phyloP scores from a whole-genome alignment of 164 flowering plant species.

The Buxus sempervirens region DNA sequence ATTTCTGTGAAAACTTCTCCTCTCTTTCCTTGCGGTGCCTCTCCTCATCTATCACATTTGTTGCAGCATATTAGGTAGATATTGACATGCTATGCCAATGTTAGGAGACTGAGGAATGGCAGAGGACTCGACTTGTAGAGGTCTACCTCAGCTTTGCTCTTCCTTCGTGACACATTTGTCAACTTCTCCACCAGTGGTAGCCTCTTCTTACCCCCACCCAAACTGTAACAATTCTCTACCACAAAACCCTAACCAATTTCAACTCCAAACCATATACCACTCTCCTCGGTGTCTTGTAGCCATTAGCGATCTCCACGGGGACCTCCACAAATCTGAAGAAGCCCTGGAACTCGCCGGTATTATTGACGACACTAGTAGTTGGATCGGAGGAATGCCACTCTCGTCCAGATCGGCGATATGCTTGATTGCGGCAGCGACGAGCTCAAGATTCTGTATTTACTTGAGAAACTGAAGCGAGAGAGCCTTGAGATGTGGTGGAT shows the following conservation, averaged over 20 bases:
- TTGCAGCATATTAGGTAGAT: too few species aligned
- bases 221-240: too few species aligned
- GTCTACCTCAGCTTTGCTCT: constrained; percentile 22
- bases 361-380: constrained; percentile 45
- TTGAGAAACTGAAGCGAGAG: constrained; percentile 70
- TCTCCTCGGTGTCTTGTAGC: constrained; percentile 75
- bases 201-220: constrained; percentile 30
- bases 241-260: constrained; percentile 12
- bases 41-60: too few species aligned
- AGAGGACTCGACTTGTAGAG: constrained; percentile 11
- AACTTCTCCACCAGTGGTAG: constrained; percentile 32
- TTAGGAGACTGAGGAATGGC: too few species aligned
- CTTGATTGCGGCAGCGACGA: constrained; percentile 93
- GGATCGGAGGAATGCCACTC: constrained; percentile 75
- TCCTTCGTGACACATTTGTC: constrained; percentile 35
- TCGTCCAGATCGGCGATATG: constrained; percentile 90
- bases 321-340: constrained; percentile 59
- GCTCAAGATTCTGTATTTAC: constrained; percentile 64
- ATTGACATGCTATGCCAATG: too few species aligned
- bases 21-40: too few species aligned
- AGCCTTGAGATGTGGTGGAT: constrained; percentile 59
- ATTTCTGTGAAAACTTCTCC: too few species aligned
- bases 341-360: constrained; percentile 65
- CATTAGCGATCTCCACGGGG: constrained; percentile 93
- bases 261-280: constrained; percentile 42